Evolutionary conservation across 2,329 filamentous ascomycete species (phyloP).

Genomic region (Parafenestella ontariensis): DNA sequence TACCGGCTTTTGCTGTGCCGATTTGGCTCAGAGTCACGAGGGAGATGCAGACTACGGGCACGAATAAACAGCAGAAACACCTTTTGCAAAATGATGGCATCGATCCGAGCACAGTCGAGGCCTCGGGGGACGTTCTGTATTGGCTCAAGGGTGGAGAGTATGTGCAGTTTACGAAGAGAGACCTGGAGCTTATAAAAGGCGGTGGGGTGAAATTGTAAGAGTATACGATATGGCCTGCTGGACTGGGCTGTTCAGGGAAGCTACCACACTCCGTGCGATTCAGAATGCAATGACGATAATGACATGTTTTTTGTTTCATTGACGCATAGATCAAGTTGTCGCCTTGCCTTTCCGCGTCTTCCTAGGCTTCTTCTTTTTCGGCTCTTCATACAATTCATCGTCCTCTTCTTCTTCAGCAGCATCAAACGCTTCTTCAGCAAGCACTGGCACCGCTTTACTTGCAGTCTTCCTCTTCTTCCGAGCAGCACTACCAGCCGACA

Average conservation of each 20-base stretch:
- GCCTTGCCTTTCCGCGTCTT: slow-evolving; percentile 22
- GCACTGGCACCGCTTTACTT: slow-evolving; percentile 14
- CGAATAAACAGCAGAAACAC: slow-evolving; percentile 57
- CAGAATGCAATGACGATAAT: neutral
- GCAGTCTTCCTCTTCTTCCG: slow-evolving; percentile 32
- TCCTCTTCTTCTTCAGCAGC: slow-evolving; percentile 22
- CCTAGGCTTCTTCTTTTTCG: slow-evolving; percentile 36
- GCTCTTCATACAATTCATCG: slow-evolving; percentile 36
- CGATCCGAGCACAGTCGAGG: slow-evolving; percentile 47
- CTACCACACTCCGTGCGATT: neutral
- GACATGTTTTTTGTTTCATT: neutral
- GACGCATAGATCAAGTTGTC: neutral
- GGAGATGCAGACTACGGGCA: slow-evolving; percentile 54
- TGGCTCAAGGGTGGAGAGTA: slow-evolving; percentile 49
- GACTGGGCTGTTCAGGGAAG: neutral
- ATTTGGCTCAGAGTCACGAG: slow-evolving; percentile 52
- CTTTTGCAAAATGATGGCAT: slow-evolving; percentile 52
- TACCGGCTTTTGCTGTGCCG: slow-evolving; percentile 55
- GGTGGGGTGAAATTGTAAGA: slow-evolving; percentile 39
- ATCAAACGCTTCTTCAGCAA: slow-evolving; percentile 18
- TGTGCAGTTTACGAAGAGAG: slow-evolving; percentile 30
- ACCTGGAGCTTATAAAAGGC: slow-evolving; percentile 35
- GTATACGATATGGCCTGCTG: neutral
- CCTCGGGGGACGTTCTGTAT: slow-evolving; percentile 47
- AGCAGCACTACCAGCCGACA: slow-evolving; percentile 1